A percentile compares a stretch with the other conserved stretches of the same genome.
Conservation (phyloP, 768 basidiomycete species). For the Russula griseocarnosa region DNA sequence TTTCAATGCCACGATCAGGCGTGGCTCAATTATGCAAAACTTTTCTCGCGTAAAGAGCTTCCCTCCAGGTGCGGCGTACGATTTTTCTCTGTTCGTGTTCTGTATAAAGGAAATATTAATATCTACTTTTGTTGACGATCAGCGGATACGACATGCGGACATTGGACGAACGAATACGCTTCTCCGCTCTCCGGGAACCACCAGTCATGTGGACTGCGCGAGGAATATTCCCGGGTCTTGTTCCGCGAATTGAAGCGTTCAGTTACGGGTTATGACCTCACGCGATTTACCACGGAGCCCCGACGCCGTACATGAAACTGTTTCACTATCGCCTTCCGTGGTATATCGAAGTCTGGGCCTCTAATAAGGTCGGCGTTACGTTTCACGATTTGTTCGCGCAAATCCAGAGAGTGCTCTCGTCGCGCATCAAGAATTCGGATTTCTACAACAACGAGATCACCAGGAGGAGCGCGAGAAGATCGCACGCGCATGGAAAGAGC, state of each 20-base stretch:
- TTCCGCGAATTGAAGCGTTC: conserved; percentile 46
- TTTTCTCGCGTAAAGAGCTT: conserved; percentile 29
- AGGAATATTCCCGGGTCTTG: conserved; percentile 37
- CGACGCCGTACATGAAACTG: conserved; percentile 49
- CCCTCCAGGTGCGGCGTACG: conserved; percentile 23
- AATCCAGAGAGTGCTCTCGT: conserved; percentile 43
- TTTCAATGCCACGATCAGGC: conserved; percentile 33
- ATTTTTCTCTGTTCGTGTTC: background rate
- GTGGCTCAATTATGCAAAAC: conserved; percentile 30
- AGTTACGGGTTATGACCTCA: conserved; percentile 48
- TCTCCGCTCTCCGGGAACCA: conserved; percentile 32
- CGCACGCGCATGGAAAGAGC: conserved; percentile 41
- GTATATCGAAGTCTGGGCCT: conserved; percentile 56
- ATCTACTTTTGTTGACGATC: no score
- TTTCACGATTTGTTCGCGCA: conserved; percentile 52
- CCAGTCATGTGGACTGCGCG: conserved; percentile 49
- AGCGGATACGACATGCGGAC: conserved; percentile 22
- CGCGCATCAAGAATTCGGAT: conserved; percentile 48
- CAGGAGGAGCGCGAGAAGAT: conserved; percentile 44
- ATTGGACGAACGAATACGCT: conserved; percentile 33
- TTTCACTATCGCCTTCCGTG: conserved; percentile 58
- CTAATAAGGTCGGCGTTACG: conserved; percentile 52
- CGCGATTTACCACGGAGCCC: conserved; percentile 53
- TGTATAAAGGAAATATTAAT: background rate
- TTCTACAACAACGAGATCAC: conserved; percentile 58